Conservation (phyloP, 331 rosid species). For the Malus hybrid region DNA sequence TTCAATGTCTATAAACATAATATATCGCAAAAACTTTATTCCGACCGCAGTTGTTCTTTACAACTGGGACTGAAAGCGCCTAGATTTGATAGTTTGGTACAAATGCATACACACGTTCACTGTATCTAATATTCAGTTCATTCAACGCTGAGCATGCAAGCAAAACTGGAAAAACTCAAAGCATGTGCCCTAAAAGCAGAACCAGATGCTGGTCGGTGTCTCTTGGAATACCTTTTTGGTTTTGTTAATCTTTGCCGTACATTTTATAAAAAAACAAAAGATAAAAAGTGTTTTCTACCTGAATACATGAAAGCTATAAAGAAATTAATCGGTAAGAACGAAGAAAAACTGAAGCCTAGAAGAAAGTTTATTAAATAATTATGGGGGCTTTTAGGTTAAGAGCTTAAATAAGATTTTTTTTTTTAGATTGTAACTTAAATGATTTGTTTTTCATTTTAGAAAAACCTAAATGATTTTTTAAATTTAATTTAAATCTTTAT, state of each 20-base stretch:
- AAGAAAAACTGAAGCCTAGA: not conserved
- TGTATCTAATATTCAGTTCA: not conserved
- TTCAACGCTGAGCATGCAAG: not conserved
- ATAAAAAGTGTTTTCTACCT: not conserved
- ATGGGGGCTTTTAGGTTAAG: not conserved
- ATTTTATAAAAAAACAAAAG: not conserved
- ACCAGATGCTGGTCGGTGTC: constrained; percentile 22
- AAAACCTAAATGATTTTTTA: too few species aligned
- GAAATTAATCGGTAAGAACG: not conserved
- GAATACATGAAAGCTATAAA: not conserved
- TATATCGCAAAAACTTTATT: not conserved
- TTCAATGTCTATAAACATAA: not conserved
- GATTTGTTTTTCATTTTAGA: too few species aligned
- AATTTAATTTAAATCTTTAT: too few species aligned
- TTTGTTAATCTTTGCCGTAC: not conserved
- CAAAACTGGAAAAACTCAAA: not conserved
- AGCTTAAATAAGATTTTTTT: too few species aligned
- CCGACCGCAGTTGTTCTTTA: too few species aligned
- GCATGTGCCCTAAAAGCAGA: constrained; percentile 19
- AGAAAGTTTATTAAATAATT: not conserved
- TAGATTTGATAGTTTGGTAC: not conserved
- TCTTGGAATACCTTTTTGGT: not conserved
- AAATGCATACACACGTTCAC: not conserved
- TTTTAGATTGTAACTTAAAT: too few species aligned
- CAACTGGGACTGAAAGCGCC: not conserved